phyloP scores from a whole-genome alignment of 768 basidiomycete species.

The Leccinum subgranulosum region DNA sequence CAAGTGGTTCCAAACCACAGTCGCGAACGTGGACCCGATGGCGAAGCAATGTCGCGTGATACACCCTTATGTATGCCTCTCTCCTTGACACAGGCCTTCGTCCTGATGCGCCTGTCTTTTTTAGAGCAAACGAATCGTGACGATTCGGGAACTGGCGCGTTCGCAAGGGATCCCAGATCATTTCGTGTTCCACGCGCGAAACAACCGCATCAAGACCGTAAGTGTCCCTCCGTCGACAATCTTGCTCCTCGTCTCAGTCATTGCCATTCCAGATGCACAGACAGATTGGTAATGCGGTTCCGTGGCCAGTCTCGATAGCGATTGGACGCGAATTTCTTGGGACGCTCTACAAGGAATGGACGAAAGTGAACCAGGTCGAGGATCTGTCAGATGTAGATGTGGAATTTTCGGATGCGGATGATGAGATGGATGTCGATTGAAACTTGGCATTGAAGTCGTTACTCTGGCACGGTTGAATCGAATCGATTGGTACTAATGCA shows the following conservation, averaged over 20 bases:
- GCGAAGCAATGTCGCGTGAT: conserved; percentile 74
- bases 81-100: neutral
- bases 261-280: conserved; percentile 58
- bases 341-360: conserved; percentile 53
- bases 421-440: conserved; percentile 34
- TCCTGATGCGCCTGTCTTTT: neutral
- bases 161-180: conserved; percentile 81
- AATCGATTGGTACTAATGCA: no score
- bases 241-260: neutral
- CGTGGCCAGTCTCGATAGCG: conserved; percentile 60
- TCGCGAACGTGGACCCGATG: conserved; percentile 75
- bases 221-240: conserved; percentile 22
- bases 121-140: conserved; percentile 68
- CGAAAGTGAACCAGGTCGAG: conserved; percentile 21
- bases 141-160: conserved; percentile 73
- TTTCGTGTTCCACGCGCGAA: conserved; percentile 57
- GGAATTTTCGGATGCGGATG: conserved; percentile 21
- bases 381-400: conserved; percentile 33
- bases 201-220: conserved; percentile 59
- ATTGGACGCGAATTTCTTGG: conserved; percentile 60
- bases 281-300: conserved; percentile 80
- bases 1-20: conserved; percentile 65
- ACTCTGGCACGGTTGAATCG: neutral
- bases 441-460: neutral
- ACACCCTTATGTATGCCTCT: conserved; percentile 53